Percentiles rank a stretch among this genome's conserved stretches.
Evolutionary conservation across 345 rosid species (phyloP).

Genomic region (Aethionema arabicum): DNA sequence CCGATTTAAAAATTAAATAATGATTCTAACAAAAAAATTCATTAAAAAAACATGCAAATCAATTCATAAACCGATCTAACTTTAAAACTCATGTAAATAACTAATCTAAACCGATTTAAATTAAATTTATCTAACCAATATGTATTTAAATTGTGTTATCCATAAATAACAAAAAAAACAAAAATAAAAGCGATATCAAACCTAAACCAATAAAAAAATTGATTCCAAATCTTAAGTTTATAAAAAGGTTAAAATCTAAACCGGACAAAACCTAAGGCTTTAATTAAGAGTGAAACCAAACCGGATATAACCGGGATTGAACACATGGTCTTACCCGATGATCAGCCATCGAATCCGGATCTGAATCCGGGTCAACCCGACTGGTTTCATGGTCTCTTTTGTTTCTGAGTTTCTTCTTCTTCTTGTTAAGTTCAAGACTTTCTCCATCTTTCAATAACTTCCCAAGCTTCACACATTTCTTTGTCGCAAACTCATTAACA

Average conservation of each 20-base stretch:
- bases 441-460: conserved; percentile 59
- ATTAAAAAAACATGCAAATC: too few species aligned
- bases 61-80: too few species aligned
- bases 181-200: too few species aligned
- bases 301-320: background rate
- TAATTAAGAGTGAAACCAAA: background rate
- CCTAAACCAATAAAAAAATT: too few species aligned
- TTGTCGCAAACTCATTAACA: conserved; percentile 67
- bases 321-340: conserved; percentile 22
- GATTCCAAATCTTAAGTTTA: too few species aligned
- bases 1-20: background rate
- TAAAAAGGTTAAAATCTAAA: too few species aligned
- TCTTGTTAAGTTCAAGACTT: conserved; percentile 43
- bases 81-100: background rate
- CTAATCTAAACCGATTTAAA: background rate
- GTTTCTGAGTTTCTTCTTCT: conserved; percentile 27
- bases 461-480: conserved; percentile 73
- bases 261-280: too few species aligned
- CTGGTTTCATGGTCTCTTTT: conserved; percentile 23
- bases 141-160: too few species aligned
- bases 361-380: conserved; percentile 30
- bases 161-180: background rate
- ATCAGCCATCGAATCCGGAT: conserved; percentile 7
- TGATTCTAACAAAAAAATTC: background rate
- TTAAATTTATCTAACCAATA: background rate